Evolutionary conservation across 75 land plant species (phyloP).

Genomic region (Pinus taeda): DNA sequence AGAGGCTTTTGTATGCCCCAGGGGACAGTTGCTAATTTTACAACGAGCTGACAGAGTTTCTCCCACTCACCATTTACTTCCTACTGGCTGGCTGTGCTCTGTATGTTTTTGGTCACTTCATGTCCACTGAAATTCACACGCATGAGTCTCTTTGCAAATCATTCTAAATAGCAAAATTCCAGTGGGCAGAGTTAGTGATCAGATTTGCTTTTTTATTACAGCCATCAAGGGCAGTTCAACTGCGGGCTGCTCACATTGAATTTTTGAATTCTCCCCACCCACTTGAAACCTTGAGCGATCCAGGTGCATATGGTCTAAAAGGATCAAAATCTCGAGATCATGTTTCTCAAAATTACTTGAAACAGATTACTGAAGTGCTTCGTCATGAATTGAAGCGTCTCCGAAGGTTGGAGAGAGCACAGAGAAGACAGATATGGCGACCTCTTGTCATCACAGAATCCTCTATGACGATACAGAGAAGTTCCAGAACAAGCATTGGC

Average conservation of each 20-base stretch:
- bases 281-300: conserved; percentile 84
- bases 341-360: conserved; percentile 70
- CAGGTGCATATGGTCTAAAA: conserved; percentile 72
- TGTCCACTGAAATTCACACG: conserved; percentile 6
- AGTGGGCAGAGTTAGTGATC: no score
- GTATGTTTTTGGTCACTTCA: conserved; percentile 44
- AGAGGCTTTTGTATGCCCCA: conserved; percentile 81
- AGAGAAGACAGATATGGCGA: conserved; percentile 59
- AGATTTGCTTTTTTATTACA: no score
- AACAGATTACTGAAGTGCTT: conserved; percentile 34
- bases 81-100: conserved; percentile 76
- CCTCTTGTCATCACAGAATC: conserved; percentile 37
- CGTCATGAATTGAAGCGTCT: conserved; percentile 49
- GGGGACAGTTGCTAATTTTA: conserved; percentile 81
- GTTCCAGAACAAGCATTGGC: not conserved
- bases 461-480: not conserved
- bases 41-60: conserved; percentile 81
- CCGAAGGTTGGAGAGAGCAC: conserved; percentile 46
- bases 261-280: conserved; percentile 94
- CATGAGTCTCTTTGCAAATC: not conserved
- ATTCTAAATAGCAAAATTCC: no score
- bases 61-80: conserved; percentile 81
- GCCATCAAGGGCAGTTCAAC: conserved; percentile 18
- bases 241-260: conserved; percentile 56
- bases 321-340: conserved; percentile 81